Evolutionary conservation across 1,139 yeast species (phyloP).

Genomic region (Kazachstania sp.): DNA sequence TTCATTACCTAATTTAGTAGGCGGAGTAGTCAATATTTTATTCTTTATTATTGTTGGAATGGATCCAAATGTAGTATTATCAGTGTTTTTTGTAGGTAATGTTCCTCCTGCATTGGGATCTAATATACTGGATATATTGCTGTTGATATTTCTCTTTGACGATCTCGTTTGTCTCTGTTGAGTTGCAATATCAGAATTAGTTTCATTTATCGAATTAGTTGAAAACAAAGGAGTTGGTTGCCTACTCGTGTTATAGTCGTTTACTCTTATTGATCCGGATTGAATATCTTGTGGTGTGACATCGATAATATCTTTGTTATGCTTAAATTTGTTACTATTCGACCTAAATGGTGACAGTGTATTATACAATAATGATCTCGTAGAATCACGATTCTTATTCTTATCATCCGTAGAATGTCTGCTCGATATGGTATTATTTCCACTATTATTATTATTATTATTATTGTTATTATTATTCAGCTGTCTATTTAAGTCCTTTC

Average conservation of each 20-base stretch:
- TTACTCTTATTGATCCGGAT: neutral
- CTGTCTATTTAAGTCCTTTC: neutral
- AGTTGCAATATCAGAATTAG: neutral
- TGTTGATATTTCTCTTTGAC: neutral
- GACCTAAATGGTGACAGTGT: constrained; percentile 1
- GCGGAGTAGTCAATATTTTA: constrained; percentile 24
- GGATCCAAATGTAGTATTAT: neutral
- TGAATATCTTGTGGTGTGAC: neutral
- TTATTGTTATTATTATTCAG: neutral
- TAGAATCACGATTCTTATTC: neutral
- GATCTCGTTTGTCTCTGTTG: neutral
- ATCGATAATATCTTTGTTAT: neutral
- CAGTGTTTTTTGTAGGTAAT: constrained; percentile 8
- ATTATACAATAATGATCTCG: neutral
- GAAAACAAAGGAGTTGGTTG: neutral
- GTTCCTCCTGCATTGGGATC: constrained; percentile 9
- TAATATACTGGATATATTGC: constrained; percentile 5
- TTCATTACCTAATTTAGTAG: constrained; percentile 19
- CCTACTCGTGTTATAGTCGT: neutral
- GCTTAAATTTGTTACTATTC: neutral
- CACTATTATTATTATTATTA: neutral
- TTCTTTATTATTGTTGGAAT: constrained; percentile 8
- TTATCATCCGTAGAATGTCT: neutral
- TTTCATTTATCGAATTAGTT: neutral
- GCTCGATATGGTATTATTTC: neutral